phyloP scores from a whole-genome alignment of 2,329 filamentous ascomycete genomes.

The Pseudogymnoascus destructans region DNA sequence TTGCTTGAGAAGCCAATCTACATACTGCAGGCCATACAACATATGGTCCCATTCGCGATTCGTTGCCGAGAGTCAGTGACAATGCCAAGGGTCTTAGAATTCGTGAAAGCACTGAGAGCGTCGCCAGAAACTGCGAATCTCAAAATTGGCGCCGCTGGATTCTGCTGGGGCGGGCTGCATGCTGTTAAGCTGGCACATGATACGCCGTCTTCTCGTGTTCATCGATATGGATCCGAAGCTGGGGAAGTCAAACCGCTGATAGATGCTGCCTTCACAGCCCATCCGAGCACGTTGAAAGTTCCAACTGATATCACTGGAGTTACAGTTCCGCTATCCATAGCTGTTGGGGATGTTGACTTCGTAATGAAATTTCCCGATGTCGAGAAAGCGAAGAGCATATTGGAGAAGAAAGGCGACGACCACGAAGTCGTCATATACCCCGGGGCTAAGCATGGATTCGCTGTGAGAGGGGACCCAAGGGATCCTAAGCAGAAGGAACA shows the following conservation, averaged over 20 bases:
- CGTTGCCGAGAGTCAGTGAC: slow-evolving; percentile 20
- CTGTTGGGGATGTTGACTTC: slow-evolving; percentile 32
- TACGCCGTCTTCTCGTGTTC: slow-evolving; percentile 19
- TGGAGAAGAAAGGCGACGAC: slow-evolving; percentile 18
- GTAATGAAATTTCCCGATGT: slow-evolving; percentile 24
- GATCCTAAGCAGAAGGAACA: slow-evolving; percentile 22
- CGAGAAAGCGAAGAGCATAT: slow-evolving; percentile 14
- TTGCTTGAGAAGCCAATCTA: slow-evolving; percentile 27
- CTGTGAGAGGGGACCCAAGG: slow-evolving; percentile 23
- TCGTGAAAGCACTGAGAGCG: slow-evolving; percentile 28
- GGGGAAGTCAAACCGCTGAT: slow-evolving; percentile 29
- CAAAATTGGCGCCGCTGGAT: slow-evolving; percentile 42
- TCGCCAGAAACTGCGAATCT: slow-evolving; percentile 21
- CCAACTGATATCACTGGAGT: slow-evolving; percentile 34
- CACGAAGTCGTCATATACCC: slow-evolving; percentile 23
- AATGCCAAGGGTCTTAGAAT: slow-evolving; percentile 28
- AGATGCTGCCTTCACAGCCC: slow-evolving; percentile 39
- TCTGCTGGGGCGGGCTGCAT: slow-evolving; percentile 51
- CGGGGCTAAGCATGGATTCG: slow-evolving; percentile 28
- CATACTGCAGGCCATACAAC: slow-evolving; percentile 35
- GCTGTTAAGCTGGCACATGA: slow-evolving; percentile 35
- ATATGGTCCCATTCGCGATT: slow-evolving; percentile 24
- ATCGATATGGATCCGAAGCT: slow-evolving; percentile 13
- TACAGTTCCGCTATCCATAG: slow-evolving; percentile 32
- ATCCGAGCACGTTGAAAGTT: slow-evolving; percentile 37